A percentile compares a stretch with the other conserved stretches of the same genome.
phyloP scores from a whole-genome alignment of 148 eudicot species.

The Drosera capensis region DNA sequence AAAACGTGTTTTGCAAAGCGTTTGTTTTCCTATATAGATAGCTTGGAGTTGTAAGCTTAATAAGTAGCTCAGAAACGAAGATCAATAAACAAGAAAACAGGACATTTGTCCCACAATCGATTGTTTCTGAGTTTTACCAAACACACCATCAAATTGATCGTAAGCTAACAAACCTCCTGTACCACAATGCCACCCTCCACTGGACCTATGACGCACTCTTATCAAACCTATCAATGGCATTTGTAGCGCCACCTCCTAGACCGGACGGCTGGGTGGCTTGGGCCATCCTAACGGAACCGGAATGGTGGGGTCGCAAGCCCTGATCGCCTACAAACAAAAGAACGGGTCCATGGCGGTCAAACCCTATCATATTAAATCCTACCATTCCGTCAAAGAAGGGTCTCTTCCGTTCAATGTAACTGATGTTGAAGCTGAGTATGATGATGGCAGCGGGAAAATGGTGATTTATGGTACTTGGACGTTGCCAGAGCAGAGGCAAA shows the following conservation, averaged over 20 bases:
- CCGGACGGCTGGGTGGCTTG: conserved; percentile 61
- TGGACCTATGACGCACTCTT: conserved; percentile 33
- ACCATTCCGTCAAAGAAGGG: conserved; percentile 6
- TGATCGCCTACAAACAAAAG: conserved; percentile 32
- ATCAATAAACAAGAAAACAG: no score
- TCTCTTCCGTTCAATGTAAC: conserved; percentile 14
- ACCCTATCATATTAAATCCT: conserved; percentile 16
- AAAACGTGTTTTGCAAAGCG: no score
- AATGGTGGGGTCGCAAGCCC: conserved; percentile 52
- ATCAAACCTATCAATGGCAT: conserved; percentile 43
- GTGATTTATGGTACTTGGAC: conserved; percentile 26
- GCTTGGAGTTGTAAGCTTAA: no score
- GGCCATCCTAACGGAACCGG: conserved; percentile 53
- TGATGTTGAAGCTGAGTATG: conserved; percentile 12
- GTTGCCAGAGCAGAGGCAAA: conserved; percentile 8
- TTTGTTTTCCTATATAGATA: no score
- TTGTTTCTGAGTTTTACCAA: no score
- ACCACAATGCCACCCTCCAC: conserved; percentile 39
- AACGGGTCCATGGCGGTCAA: conserved; percentile 31
- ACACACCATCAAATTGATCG: no score
- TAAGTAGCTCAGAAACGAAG: no score
- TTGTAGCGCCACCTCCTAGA: conserved; percentile 31
- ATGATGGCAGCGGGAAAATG: conserved; percentile 13
- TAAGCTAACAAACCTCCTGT: no score
- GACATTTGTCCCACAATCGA: no score